A percentile compares a stretch with the other conserved stretches of the same genome.
phyloP scores from a whole-genome alignment of 371 early-diverging fungal genomes.

The Actinomortierella ambigua region DNA sequence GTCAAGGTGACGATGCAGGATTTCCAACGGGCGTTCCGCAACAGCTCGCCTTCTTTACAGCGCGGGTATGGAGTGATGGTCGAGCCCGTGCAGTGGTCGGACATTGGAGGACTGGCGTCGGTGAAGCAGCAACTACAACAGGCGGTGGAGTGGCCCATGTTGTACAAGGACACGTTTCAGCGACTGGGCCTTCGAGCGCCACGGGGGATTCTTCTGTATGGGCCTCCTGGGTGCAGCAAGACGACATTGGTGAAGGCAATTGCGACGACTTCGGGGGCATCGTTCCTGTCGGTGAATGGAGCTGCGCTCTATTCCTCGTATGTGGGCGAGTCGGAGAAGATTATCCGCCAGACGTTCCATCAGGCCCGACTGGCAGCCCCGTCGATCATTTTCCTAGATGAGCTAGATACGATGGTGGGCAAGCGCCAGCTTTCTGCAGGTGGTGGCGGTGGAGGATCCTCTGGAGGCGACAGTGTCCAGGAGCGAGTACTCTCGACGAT shows the following conservation, averaged over 20 bases:
- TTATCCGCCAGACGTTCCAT: slow-evolving; percentile 81
- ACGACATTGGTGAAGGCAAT: slow-evolving; percentile 93
- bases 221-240: slow-evolving; percentile 98
- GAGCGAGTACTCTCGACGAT: slow-evolving; percentile 90
- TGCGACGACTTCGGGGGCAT: slow-evolving; percentile 77
- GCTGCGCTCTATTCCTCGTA: slow-evolving; percentile 89
- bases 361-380: slow-evolving; percentile 89
- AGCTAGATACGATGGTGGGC: slow-evolving; percentile 98
- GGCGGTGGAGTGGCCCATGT: slow-evolving; percentile 95
- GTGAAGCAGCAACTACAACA: slow-evolving; percentile 94
- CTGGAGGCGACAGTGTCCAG: slow-evolving; percentile 82
- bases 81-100: slow-evolving; percentile 76
- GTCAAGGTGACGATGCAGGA: slow-evolving; percentile 54
- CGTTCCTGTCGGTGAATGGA: slow-evolving; percentile 89
- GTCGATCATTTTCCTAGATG: slow-evolving; percentile 96
- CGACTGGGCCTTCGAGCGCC: slow-evolving; percentile 86
- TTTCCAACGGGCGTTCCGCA: slow-evolving; percentile 68
- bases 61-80: slow-evolving; percentile 67
- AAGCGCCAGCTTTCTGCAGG: slow-evolving; percentile 69
- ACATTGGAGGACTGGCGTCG: slow-evolving; percentile 92
- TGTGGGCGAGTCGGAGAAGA: slow-evolving; percentile 95
- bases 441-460: slow-evolving; percentile 57
- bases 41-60: slow-evolving; percentile 67
- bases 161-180: slow-evolving; percentile 70
- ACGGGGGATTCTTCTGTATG: slow-evolving; percentile 93